Percentiles rank a stretch among this genome's conserved stretches.
Conservation (phyloP, 768 basidiomycete species). For the Rhizopogon vesiculosus region DNA sequence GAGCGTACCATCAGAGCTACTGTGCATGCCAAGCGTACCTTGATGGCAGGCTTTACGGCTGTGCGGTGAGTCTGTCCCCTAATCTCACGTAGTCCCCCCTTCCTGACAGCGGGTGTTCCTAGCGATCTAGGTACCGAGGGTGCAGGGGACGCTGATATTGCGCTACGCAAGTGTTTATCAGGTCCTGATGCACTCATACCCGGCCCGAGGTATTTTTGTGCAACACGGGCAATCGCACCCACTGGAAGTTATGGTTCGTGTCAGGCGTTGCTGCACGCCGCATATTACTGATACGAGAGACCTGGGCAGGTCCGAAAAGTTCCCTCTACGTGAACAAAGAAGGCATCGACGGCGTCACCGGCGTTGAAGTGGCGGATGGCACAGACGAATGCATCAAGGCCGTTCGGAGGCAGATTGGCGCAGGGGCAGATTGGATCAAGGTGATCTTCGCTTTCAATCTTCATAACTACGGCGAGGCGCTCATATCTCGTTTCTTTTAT, state of each 20-base stretch:
- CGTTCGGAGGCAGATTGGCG: conserved; percentile 57
- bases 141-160: conserved; percentile 56
- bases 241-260: conserved; percentile 55
- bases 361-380: conserved; percentile 58
- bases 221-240: conserved; percentile 53
- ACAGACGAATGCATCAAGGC: conserved; percentile 48
- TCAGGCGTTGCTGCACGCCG: conserved; percentile 1
- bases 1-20: conserved; percentile 61
- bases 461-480: neutral
- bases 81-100: neutral
- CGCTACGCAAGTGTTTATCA: conserved; percentile 51
- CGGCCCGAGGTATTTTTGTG: conserved; percentile 62
- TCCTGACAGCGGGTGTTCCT: neutral
- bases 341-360: conserved; percentile 52
- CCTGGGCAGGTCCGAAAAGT: conserved; percentile 47
- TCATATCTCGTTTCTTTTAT: conserved; percentile 4
- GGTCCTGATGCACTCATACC: conserved; percentile 42
- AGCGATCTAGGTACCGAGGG: conserved; percentile 71
- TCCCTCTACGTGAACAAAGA: conserved; percentile 38
- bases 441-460: conserved; percentile 20
- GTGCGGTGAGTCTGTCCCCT: conserved; percentile 38
- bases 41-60: conserved; percentile 60
- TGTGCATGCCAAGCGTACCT: conserved; percentile 50
- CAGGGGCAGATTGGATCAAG: conserved; percentile 69
- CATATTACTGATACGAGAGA: neutral